Evolutionary conservation across 148 eudicot genomes (phyloP), one percentile per base, ranked within the genome.

Genomic region (Chenopodium suecicum): DNA sequence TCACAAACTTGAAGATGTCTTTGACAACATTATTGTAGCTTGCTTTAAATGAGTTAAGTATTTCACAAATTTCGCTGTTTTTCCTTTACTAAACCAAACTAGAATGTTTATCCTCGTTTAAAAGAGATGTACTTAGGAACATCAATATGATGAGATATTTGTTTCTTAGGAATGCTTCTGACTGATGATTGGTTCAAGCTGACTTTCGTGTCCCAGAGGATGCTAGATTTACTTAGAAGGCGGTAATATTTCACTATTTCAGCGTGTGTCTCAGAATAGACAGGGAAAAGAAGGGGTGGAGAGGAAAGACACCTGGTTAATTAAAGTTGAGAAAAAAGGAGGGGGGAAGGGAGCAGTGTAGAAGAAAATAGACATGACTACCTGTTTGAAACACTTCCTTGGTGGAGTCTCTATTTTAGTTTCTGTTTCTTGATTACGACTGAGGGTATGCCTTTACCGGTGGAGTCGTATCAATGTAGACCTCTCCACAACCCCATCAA

Each of bases 391-490:
- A 67, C 64, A 52, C 23, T 67, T 9, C 50, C 83, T 50, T 65
- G 32, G 83, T 65, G 78, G 48, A 29, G 37, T 63, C 32, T 5
- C 23, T 74, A 34, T 4, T 46, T 25, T n/a, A 25, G 60, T 77
- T 27, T 23, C 17, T 78, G 14, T 74, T 74, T 74, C 63, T 74
- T 25, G 62, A 27, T 48, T 70, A 7, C 46, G 23, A 23, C 22
- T 65, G 23, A 25, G 80, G 71, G 31, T 44, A 27, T 41, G 70
- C n/a, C 12, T 41, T 2, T 14, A 50, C 8, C 14, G 77, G 77
- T 74, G 77, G 77, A 74, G 77, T 74, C 77, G 77, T 74, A 27
- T 25, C 9, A 32, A 50, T 74, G 34, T 74, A 14, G 63, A 74
- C 77, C 19, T 74, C 62, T 52, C 77, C 58, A 10, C 16, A 46